Conservation (phyloP, 495 filamentous ascomycete genomes). For the Pseudomonodictys pantanalensis region DNA sequence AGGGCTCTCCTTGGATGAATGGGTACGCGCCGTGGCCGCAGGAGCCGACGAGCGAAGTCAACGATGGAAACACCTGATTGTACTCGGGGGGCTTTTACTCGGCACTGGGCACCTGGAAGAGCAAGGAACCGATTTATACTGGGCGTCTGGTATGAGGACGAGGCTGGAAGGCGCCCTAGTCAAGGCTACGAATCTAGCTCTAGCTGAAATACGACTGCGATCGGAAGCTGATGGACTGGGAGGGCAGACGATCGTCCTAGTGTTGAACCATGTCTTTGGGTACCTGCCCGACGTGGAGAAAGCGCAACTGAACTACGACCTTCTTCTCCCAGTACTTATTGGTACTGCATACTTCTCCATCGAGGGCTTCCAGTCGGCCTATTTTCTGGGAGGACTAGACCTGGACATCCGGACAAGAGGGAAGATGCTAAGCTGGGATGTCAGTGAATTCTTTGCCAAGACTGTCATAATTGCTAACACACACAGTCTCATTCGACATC, state of each 20-base stretch:
- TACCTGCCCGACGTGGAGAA: constrained; percentile 61
- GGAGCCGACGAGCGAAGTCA: constrained; percentile 81
- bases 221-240: constrained; percentile 53
- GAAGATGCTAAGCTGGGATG: constrained; percentile 70
- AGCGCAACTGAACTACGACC: constrained; percentile 65
- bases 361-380: constrained; percentile 78
- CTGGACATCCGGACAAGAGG: constrained; percentile 64
- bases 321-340: constrained; percentile 67
- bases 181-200: constrained; percentile 72
- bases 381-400: constrained; percentile 76
- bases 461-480: background rate
- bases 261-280: constrained; percentile 76
- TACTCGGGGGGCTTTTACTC: constrained; percentile 76
- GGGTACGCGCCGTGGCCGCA: constrained; percentile 77
- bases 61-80: constrained; percentile 82
- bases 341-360: constrained; percentile 62
- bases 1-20: constrained; percentile 57
- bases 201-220: constrained; percentile 50
- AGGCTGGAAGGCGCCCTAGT: constrained; percentile 76
- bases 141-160: constrained; percentile 50
- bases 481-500: constrained; percentile 45
- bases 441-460: constrained; percentile 29
- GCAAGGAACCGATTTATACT: constrained; percentile 29
- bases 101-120: constrained; percentile 72
- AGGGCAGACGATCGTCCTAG: constrained; percentile 62